phyloP scores from a whole-genome alignment of 1,139 yeast species.

The Geotrichum candidum region DNA sequence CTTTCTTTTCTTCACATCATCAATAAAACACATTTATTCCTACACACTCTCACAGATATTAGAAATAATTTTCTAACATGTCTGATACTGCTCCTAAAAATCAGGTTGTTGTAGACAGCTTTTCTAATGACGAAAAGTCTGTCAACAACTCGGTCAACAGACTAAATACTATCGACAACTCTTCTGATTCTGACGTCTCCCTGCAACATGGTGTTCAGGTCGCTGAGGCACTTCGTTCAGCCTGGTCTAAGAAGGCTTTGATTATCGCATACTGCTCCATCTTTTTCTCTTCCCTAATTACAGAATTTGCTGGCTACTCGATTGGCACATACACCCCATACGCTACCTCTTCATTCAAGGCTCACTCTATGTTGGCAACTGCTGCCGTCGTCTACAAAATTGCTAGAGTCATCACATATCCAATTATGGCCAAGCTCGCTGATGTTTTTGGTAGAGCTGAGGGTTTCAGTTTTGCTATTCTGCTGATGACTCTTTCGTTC shows the following conservation, averaged over 20 bases:
- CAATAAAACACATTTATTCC: neutral
- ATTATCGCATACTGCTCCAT: slow-evolving; percentile 31
- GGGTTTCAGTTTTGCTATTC: slow-evolving; percentile 35
- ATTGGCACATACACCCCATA: slow-evolving; percentile 37
- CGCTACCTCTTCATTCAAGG: slow-evolving; percentile 39
- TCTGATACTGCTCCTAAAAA: neutral
- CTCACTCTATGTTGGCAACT: slow-evolving; percentile 39
- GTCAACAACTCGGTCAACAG: neutral
- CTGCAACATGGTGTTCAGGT: slow-evolving; percentile 16
- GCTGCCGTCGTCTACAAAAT: slow-evolving; percentile 40
- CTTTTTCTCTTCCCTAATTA: slow-evolving; percentile 38
- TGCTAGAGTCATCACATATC: slow-evolving; percentile 38
- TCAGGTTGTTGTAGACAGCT: neutral
- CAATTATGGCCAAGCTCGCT: slow-evolving; percentile 39
- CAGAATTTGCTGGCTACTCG: slow-evolving; percentile 39
- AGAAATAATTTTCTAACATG: neutral
- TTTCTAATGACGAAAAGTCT: neutral
- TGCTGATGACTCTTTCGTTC: slow-evolving; percentile 33
- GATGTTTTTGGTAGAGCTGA: slow-evolving; percentile 41
- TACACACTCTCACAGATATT: neutral
- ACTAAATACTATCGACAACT: neutral
- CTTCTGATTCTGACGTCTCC: slow-evolving; percentile 8
- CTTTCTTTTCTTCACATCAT: neutral
- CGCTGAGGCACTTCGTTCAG: slow-evolving; percentile 15
- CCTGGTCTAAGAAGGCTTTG: slow-evolving; percentile 26